Evolutionary conservation across 176 grass and related monocot species (phyloP).

Genomic region (Hordeum vulgare): MorexV3_pseudomolecules_assembly NC_058519.1:628326689-628327188

Average conservation of each 20-base stretch:
- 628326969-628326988: no score
- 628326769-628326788: neutral
- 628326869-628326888: neutral
- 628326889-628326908: neutral
- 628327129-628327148: neutral
- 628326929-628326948: neutral
- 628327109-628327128: neutral
- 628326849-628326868: neutral
- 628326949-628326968: neutral
- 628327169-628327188: neutral
- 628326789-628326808: neutral
- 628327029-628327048: neutral
- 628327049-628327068: neutral
- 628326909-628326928: neutral
- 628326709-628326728: neutral
- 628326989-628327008: neutral
- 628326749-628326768: no score
- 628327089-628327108: neutral
- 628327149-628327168: neutral
- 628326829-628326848: neutral
- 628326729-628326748: no score
- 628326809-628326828: neutral
- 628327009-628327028: neutral
- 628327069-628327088: neutral
- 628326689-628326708: neutral